Evolutionary conservation across 179 eudicot genomes (phyloP).

Genomic region (Carnegiea gigantea): DNA sequence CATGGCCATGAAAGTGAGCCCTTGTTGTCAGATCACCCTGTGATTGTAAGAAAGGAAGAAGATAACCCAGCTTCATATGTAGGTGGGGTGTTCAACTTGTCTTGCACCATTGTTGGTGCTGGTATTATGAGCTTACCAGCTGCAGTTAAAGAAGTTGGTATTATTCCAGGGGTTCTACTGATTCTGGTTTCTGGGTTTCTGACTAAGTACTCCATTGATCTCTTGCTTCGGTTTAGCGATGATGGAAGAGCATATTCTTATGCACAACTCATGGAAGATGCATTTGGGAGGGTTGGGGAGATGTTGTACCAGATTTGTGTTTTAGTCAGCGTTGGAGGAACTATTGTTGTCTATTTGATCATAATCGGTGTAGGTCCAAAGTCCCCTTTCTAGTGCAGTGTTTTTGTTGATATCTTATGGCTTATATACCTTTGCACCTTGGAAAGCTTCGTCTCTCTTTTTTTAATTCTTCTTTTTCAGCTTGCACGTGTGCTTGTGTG

Average conservation of each 20-base stretch:
- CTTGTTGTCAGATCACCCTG: conserved; percentile 17
- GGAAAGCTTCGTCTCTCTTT: not conserved
- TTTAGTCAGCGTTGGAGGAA: conserved; percentile 36
- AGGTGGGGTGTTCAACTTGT: conserved; percentile 43
- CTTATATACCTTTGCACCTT: not conserved
- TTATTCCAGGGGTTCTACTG: conserved; percentile 40
- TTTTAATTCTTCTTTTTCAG: not conserved
- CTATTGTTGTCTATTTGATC: conserved; percentile 37
- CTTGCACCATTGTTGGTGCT: conserved; percentile 50
- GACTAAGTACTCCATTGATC: conserved; percentile 40
- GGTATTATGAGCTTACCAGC: conserved; percentile 56
- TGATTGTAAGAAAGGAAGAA: conserved; percentile 27
- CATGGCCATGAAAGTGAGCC: conserved; percentile 18
- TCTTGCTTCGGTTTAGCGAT: conserved; percentile 41
- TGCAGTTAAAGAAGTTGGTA: conserved; percentile 46
- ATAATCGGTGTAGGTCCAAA: conserved; percentile 35
- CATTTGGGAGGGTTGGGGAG: conserved; percentile 43
- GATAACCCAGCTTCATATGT: conserved; percentile 33
- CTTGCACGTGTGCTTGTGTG: not conserved
- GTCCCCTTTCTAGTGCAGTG: not conserved
- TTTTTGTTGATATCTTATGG: not conserved
- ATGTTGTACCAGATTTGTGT: conserved; percentile 38
- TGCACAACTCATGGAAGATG: conserved; percentile 40
- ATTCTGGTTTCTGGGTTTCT: conserved; percentile 36
- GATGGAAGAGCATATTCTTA: conserved; percentile 37